phyloP scores from a whole-genome alignment of 1,284 basidiomycete genomes.

The Apiotrichum siamense region DNA sequence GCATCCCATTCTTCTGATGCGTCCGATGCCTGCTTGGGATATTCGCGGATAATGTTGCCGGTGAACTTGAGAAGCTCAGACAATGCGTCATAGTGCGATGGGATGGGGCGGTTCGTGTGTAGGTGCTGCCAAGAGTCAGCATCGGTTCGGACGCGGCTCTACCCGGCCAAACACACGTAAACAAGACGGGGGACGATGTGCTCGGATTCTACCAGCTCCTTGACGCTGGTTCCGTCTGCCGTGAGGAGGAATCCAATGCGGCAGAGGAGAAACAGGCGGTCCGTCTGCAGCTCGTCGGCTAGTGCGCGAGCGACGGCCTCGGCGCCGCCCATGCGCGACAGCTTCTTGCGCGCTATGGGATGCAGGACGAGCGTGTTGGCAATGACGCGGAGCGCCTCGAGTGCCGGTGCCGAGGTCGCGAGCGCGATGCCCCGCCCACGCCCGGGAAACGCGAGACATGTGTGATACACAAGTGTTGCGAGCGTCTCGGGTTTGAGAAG shows the following conservation, averaged over 20 bases:
- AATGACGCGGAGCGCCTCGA: slow-evolving; percentile 33
- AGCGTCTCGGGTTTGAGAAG: slow-evolving; percentile 49
- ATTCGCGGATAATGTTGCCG: slow-evolving; percentile 37
- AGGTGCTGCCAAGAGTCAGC: slow-evolving; percentile 17
- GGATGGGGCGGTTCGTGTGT: slow-evolving; percentile 9
- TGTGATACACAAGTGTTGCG: slow-evolving; percentile 31
- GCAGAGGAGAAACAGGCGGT: slow-evolving; percentile 38
- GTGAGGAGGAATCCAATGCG: slow-evolving; percentile 41
- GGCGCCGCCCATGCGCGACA: slow-evolving; percentile 23
- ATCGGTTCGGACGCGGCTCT: neutral
- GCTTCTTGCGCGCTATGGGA: slow-evolving; percentile 19
- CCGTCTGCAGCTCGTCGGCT: slow-evolving; percentile 14
- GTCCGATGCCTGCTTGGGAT: slow-evolving; percentile 21
- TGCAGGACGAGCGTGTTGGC: slow-evolving; percentile 38
- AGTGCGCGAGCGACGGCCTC: slow-evolving; percentile 29
- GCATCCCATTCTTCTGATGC: slow-evolving; percentile 28
- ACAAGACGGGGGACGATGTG: slow-evolving; percentile 28
- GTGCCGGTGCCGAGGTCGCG: slow-evolving; percentile 1
- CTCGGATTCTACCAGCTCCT: slow-evolving; percentile 33
- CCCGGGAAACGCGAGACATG: slow-evolving; percentile 21
- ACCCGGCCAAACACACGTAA: slow-evolving; percentile 33
- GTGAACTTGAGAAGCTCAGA: slow-evolving; percentile 43
- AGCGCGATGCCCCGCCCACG: neutral
- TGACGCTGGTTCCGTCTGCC: slow-evolving; percentile 27
- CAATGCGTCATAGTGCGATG: slow-evolving; percentile 27